Percentiles rank a stretch among this genome's conserved stretches.
Conservation (phyloP, 2,329 filamentous ascomycete species). For the Westerdykella sp. region DNA sequence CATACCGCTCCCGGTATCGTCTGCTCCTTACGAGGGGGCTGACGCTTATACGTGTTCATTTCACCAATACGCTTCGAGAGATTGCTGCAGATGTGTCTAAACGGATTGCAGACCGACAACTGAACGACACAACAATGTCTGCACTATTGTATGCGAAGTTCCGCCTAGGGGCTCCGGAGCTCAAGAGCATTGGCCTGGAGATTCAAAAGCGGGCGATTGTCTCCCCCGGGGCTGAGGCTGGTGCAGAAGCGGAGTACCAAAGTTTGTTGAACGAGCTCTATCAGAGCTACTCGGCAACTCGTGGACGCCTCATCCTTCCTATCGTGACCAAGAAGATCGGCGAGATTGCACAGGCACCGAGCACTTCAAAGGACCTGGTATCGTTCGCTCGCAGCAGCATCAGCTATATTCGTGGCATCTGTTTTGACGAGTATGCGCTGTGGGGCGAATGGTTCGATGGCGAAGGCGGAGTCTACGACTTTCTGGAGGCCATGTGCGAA, state of each 20-base stretch:
- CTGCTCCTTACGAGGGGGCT: constrained; percentile 66
- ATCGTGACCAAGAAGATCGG: constrained; percentile 57
- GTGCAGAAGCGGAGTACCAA: constrained; percentile 58
- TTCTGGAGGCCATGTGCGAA: constrained; percentile 61
- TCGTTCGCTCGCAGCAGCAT: constrained; percentile 59
- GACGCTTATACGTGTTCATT: constrained; percentile 61
- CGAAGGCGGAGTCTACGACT: constrained; percentile 58
- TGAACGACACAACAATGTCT: constrained; percentile 67
- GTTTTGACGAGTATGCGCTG: constrained; percentile 60
- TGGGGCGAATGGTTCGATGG: constrained; percentile 63
- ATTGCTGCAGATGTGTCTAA: constrained; percentile 57
- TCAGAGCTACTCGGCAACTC: constrained; percentile 55
- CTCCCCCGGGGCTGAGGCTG: constrained; percentile 53
- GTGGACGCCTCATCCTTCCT: constrained; percentile 54
- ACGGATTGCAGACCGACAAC: constrained; percentile 58
- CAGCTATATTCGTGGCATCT: constrained; percentile 59
- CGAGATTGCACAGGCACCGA: constrained; percentile 52
- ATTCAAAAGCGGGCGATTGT: constrained; percentile 61
- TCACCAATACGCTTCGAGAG: constrained; percentile 57
- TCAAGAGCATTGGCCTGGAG: constrained; percentile 60
- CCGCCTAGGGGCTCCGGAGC: constrained; percentile 57
- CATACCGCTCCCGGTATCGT: constrained; percentile 82
- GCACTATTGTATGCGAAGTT: constrained; percentile 67
- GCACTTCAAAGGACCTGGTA: constrained; percentile 57
- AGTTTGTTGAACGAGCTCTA: constrained; percentile 61